Evolutionary conservation across 1,284 basidiomycete genomes (phyloP).

Genomic region (Somion occarium): DNA sequence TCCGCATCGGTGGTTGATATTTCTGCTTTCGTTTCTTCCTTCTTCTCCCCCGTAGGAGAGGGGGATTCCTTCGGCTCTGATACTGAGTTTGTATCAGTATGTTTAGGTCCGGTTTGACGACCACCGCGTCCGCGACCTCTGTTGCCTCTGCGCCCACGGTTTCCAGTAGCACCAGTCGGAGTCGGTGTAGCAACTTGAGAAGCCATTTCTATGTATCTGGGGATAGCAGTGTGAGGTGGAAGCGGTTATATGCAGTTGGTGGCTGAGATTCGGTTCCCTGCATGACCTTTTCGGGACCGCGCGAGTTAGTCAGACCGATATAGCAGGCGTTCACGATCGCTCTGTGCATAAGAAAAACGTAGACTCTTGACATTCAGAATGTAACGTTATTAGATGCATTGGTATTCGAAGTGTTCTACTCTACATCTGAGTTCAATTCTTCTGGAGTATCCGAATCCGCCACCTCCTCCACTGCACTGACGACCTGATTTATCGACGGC

Average conservation of each 20-base stretch:
- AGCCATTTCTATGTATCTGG: slow-evolving; percentile 29
- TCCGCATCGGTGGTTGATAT: slow-evolving; percentile 17
- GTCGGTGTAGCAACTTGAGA: slow-evolving; percentile 26
- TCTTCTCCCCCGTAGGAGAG: slow-evolving; percentile 1
- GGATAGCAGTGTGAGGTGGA: neutral
- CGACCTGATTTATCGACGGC: neutral
- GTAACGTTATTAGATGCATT: too few species aligned
- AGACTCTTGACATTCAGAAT: neutral
- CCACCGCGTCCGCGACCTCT: slow-evolving; percentile 21
- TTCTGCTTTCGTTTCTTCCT: slow-evolving; percentile 11
- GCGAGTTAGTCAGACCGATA: neutral
- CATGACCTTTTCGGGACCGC: neutral
- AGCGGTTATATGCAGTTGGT: neutral
- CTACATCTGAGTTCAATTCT: slow-evolving; percentile 22
- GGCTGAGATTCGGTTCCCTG: neutral
- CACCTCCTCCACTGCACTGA: slow-evolving; percentile 3
- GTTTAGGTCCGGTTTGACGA: slow-evolving; percentile 6
- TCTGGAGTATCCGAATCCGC: slow-evolving; percentile 7
- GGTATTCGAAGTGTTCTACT: too few species aligned
- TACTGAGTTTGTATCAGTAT: neutral
- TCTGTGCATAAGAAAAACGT: neutral
- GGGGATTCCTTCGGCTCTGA: neutral
- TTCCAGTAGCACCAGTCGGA: slow-evolving; percentile 23
- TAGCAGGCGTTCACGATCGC: neutral
- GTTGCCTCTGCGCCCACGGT: slow-evolving; percentile 27